Evolutionary conservation across 129 eudicot species (phyloP).

Genomic region (Saposhnikovia divaricata): DNA sequence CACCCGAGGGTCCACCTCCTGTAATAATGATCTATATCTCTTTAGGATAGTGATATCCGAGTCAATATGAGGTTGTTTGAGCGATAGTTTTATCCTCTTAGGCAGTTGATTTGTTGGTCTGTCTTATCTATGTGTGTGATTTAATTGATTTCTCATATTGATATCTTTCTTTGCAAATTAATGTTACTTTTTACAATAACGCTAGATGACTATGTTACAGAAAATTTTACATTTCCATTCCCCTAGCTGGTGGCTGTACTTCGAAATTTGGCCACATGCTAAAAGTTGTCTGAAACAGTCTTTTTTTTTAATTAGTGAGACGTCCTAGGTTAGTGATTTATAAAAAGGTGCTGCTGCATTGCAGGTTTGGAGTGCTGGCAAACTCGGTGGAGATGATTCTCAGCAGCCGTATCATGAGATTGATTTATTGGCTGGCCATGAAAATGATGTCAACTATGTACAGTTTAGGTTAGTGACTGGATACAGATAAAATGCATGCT

Average conservation of each 20-base stretch:
- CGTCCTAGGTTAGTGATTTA: not conserved
- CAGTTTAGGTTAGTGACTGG: conserved; percentile 71
- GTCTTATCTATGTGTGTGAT: not conserved
- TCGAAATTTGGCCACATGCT: not conserved
- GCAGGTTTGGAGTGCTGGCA: conserved; percentile 94
- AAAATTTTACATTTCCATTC: not conserved
- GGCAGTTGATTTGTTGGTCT: too few relatives aligned
- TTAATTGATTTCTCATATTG: not conserved
- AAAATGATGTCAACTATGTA: conserved; percentile 95
- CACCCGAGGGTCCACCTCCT: too few relatives aligned
- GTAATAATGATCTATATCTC: too few relatives aligned
- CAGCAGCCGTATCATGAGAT: conserved; percentile 80
- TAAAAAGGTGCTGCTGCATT: conserved; percentile 12
- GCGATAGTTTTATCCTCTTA: too few relatives aligned
- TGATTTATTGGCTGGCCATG: conserved; percentile 90
- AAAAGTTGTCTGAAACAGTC: not conserved
- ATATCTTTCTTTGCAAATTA: not conserved
- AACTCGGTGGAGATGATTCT: conserved; percentile 48
- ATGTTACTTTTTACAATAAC: not conserved
- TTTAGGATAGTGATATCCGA: too few relatives aligned
- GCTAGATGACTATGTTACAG: not conserved
- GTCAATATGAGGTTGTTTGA: too few relatives aligned
- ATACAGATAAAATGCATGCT: not conserved
- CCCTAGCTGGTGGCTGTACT: not conserved
- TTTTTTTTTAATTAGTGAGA: not conserved